phyloP scores from a whole-genome alignment of 768 basidiomycete species.

The Dendrothele bispora region DNA sequence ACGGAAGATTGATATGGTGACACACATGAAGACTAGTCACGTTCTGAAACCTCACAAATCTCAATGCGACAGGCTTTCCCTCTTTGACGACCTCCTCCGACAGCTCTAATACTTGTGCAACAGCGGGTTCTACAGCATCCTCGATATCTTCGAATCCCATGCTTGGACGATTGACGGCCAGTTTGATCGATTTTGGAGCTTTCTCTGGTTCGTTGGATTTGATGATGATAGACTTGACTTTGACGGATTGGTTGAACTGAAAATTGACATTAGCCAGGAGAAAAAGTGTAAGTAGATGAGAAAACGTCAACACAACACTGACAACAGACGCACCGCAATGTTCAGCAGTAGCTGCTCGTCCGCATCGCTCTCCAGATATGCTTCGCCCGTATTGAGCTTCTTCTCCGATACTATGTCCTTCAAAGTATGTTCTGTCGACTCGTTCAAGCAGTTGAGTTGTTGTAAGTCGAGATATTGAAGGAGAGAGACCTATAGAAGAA shows the following conservation, averaged over 20 bases:
- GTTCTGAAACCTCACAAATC: slow-evolving; percentile 68
- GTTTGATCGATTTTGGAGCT: slow-evolving; percentile 62
- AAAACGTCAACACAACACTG: neutral
- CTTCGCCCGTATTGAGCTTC: slow-evolving; percentile 38
- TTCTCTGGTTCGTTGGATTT: slow-evolving; percentile 36
- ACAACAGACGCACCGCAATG: slow-evolving; percentile 51
- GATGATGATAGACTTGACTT: slow-evolving; percentile 59
- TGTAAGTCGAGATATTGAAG: slow-evolving; percentile 57
- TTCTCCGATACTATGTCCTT: slow-evolving; percentile 48
- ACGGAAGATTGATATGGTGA: slow-evolving; percentile 5
- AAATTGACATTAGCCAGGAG: neutral
- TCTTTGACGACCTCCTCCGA: slow-evolving; percentile 41
- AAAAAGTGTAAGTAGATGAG: neutral
- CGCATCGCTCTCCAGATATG: slow-evolving; percentile 63
- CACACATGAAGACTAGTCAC: slow-evolving; percentile 68
- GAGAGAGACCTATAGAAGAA: slow-evolving; percentile 56
- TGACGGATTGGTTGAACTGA: slow-evolving; percentile 72
- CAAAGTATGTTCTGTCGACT: slow-evolving; percentile 49
- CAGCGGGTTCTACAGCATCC: slow-evolving; percentile 44
- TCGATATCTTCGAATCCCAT: slow-evolving; percentile 71
- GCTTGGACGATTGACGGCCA: slow-evolving; percentile 58
- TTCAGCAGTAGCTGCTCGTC: slow-evolving; percentile 74
- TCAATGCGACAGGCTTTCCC: slow-evolving; percentile 50
- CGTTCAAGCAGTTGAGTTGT: slow-evolving; percentile 74
- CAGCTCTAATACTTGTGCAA: slow-evolving; percentile 59